These are phyloP conservation scores for Xylariaceae sp. DNA, from an alignment of 2,329 filamentous ascomycete species.

Conservation along the genomic window DNA sequence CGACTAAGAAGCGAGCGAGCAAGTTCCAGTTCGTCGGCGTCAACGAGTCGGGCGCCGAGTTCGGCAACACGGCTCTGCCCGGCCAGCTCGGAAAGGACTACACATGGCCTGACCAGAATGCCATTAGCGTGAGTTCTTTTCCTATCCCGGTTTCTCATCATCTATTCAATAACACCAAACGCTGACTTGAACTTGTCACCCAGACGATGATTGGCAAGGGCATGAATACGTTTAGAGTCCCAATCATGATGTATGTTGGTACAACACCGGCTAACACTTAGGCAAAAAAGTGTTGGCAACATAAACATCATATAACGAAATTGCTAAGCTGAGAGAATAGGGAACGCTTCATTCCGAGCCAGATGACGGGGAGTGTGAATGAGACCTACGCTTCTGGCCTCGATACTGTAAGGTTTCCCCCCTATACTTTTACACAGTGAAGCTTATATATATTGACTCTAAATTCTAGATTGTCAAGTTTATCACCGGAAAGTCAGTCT, in stretches of 20 bases:
- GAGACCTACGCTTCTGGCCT: constrained; percentile 39
- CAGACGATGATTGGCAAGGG: constrained; percentile 57
- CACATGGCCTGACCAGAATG: constrained; percentile 61
- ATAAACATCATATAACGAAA: not conserved
- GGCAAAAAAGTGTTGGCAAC: not conserved
- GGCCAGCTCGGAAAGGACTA: constrained; percentile 64
- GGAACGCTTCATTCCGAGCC: constrained; percentile 60
- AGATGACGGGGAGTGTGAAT: constrained; percentile 50
- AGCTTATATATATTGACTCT: constrained; percentile 9
- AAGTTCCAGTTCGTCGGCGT: constrained; percentile 47
- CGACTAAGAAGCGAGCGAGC: constrained; percentile 43
- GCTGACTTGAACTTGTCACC: not conserved
- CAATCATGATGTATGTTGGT: constrained; percentile 58
- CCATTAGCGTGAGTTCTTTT: constrained; percentile 44
- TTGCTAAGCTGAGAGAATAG: constrained; percentile 46
- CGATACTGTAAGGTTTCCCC: constrained; percentile 32
- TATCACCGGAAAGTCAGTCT: constrained; percentile 33
- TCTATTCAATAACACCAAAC: not conserved
- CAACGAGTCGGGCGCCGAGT: constrained; percentile 63
- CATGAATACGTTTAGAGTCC: constrained; percentile 63
- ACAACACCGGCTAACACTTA: no score
- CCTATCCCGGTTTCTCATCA: constrained; percentile 1
- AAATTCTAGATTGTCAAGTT: constrained; percentile 34
- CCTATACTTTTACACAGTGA: not conserved
- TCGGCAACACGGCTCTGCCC: constrained; percentile 62